These are phyloP conservation scores for Bacterosira constricta DNA, from an alignment of 108 stramenopile genomes.

Conservation along the genomic window DNA sequence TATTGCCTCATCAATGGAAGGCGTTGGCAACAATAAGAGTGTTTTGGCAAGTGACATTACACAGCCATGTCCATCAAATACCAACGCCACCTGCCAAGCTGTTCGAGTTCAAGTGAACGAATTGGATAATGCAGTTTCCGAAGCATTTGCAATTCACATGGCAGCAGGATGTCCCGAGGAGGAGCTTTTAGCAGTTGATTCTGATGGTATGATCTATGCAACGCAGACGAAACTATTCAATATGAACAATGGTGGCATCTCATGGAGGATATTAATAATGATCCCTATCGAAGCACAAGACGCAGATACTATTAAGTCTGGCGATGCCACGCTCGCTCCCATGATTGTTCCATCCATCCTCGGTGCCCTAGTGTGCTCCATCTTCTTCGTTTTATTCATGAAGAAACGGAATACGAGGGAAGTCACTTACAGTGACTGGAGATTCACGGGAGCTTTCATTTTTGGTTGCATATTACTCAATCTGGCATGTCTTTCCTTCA, in stretches of 20 bases:
- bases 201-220: slow-evolving; percentile 10
- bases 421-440: slow-evolving; percentile 41
- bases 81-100: slow-evolving; percentile 19
- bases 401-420: slow-evolving; percentile 25
- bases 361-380: slow-evolving; percentile 20
- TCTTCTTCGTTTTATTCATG: slow-evolving; percentile 24
- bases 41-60: slow-evolving; percentile 15
- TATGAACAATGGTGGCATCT: slow-evolving; percentile 5
- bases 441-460: slow-evolving; percentile 57
- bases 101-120: slow-evolving; percentile 28
- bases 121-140: slow-evolving; percentile 31
- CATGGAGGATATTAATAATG: slow-evolving; percentile 45
- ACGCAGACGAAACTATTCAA: slow-evolving; percentile 2
- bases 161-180: slow-evolving; percentile 3
- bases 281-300: slow-evolving; percentile 16
- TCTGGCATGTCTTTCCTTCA: slow-evolving; percentile 18
- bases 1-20: slow-evolving; percentile 48
- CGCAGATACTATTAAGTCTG: slow-evolving; percentile 25
- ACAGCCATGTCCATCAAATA: slow-evolving; percentile 9
- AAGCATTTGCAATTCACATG: slow-evolving; percentile 29
- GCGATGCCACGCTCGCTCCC: slow-evolving; percentile 23
- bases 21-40: slow-evolving; percentile 14
- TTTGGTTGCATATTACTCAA: slow-evolving; percentile 51
- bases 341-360: slow-evolving; percentile 16
- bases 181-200: background rate